Evolutionary conservation across 805 yeast species (phyloP).

Genomic region (Saccharomyces eubayanus): DNA sequence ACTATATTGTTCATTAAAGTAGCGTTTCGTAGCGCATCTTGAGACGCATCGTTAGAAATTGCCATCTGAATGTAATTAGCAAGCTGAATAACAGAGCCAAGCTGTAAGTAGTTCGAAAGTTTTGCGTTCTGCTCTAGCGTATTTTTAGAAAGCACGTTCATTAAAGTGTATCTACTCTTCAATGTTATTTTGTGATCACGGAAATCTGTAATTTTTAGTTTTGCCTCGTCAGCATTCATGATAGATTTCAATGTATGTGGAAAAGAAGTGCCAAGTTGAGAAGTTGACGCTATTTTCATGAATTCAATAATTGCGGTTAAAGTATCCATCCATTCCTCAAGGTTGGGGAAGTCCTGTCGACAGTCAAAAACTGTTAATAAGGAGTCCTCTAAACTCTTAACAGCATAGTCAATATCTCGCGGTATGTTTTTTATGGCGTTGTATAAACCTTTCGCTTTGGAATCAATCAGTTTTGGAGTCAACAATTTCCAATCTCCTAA

Average conservation of each 20-base stretch:
- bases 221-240: conserved; percentile 1
- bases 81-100: conserved; percentile 5
- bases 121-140: background rate
- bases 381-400: conserved; percentile 4
- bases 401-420: background rate
- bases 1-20: conserved; percentile 10
- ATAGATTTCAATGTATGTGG: background rate
- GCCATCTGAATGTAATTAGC: conserved; percentile 8
- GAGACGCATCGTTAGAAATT: conserved; percentile 11
- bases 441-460: conserved; percentile 44
- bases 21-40: conserved; percentile 18
- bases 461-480: conserved; percentile 28
- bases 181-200: conserved; percentile 8
- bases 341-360: conserved; percentile 5
- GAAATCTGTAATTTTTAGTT: conserved; percentile 6
- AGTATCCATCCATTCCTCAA: conserved; percentile 17
- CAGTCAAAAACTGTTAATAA: conserved; percentile 4
- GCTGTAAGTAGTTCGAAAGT: background rate
- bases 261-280: background rate
- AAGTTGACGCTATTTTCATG: conserved; percentile 2
- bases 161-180: conserved; percentile 14
- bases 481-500: conserved; percentile 73
- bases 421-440: conserved; percentile 41
- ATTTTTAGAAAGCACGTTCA: conserved; percentile 1
- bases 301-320: conserved; percentile 12